Conservation (phyloP, 441 rosid genomes). For the Syzygium malaccense region DNA sequence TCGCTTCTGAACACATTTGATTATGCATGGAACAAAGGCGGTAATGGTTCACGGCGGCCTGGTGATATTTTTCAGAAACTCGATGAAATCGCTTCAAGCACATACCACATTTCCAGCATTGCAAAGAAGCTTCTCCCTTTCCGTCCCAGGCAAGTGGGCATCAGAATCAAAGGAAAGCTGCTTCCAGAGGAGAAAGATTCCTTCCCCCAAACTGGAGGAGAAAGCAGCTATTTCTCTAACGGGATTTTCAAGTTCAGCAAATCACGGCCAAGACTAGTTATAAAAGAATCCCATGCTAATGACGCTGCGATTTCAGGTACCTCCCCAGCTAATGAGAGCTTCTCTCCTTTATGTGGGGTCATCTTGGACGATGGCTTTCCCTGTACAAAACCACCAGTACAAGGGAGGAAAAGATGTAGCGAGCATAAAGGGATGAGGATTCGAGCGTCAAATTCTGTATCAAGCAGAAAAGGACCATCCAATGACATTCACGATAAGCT, state of each 20-base stretch:
- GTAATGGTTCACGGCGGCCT: slow-evolving; percentile 60
- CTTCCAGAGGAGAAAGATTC: slow-evolving; percentile 9
- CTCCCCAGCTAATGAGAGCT: slow-evolving; percentile 5
- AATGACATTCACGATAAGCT: neutral
- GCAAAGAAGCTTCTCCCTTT: slow-evolving; percentile 29
- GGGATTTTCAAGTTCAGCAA: slow-evolving; percentile 36
- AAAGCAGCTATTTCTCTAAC: slow-evolving; percentile 13
- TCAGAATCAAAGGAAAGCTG: slow-evolving; percentile 28
- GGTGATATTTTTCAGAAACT: slow-evolving; percentile 40
- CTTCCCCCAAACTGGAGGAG: slow-evolving; percentile 17
- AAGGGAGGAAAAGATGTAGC: slow-evolving; percentile 7
- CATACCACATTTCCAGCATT: slow-evolving; percentile 17
- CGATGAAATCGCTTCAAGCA: slow-evolving; percentile 16
- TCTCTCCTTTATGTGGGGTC: slow-evolving; percentile 13
- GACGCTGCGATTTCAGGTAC: neutral
- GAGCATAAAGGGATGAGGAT: slow-evolving; percentile 11
- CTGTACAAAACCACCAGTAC: neutral
- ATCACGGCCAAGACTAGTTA: slow-evolving; percentile 46
- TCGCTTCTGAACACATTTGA: slow-evolving; percentile 56
- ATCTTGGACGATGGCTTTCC: neutral
- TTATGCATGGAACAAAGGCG: slow-evolving; percentile 89
- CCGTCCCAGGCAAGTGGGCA: slow-evolving; percentile 32
- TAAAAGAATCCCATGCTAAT: slow-evolving; percentile 12
- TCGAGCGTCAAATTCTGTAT: neutral
- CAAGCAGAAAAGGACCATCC: neutral